These are phyloP conservation scores for Parmales sp. DNA, from an alignment of 108 stramenopile genomes.

Conservation along the genomic window DNA sequence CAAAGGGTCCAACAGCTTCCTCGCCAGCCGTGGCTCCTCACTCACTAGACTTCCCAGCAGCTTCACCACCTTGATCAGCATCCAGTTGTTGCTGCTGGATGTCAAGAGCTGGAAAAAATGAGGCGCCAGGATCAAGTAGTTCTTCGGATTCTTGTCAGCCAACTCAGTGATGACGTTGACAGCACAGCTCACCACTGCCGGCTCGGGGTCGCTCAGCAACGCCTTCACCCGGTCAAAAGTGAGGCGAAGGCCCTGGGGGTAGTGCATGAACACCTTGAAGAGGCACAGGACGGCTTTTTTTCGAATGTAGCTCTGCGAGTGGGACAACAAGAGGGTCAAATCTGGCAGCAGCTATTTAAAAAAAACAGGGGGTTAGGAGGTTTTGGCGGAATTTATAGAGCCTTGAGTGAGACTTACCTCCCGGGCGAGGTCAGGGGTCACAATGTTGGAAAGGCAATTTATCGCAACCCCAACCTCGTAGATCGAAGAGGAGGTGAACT, in stretches of 20 bases:
- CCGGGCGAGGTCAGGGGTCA: constrained; percentile 82
- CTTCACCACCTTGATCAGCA: constrained; percentile 99
- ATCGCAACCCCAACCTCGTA: constrained; percentile 94
- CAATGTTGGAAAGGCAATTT: constrained; percentile 93
- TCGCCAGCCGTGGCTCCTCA: constrained; percentile 93
- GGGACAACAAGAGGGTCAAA: constrained; percentile 61
- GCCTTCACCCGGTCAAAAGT: constrained; percentile 85
- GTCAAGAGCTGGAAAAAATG: constrained; percentile 92
- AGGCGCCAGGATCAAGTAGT: constrained; percentile 93
- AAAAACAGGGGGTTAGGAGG: too few relatives aligned
- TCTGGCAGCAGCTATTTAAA: constrained; percentile 81
- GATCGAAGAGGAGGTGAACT: constrained; percentile 70
- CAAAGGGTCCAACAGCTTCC: constrained; percentile 93
- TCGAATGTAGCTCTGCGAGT: constrained; percentile 84
- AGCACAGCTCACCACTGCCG: constrained; percentile 87
- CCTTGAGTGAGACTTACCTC: too few relatives aligned
- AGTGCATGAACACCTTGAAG: constrained; percentile 92
- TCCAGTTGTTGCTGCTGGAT: constrained; percentile 95
- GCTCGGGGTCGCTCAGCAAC: constrained; percentile 77
- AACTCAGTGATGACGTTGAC: constrained; percentile 98
- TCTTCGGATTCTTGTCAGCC: constrained; percentile 89
- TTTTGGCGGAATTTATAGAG: too few relatives aligned
- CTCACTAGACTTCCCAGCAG: constrained; percentile 85
- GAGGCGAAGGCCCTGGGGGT: constrained; percentile 95
- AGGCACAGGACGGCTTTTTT: constrained; percentile 94